Base-by-base conservation (phyloP, 179 eudicot genomes). In the Beta lomatogona region DNA sequence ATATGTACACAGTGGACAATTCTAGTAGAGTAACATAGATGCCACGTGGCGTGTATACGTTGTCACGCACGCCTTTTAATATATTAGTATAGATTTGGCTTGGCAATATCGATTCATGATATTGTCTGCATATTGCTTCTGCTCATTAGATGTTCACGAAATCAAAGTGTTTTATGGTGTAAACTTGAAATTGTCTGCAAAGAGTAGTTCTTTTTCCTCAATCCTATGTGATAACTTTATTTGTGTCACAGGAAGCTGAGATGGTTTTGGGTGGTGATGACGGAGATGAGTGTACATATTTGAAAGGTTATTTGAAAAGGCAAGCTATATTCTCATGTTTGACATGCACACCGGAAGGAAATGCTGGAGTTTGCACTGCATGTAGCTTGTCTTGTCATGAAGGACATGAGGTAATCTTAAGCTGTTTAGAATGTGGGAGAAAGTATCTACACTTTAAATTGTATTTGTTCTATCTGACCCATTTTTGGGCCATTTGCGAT, bases 261-360 rank as follows among this genome's bases (percentile, higher is more conserved):
- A 79, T 96, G 89, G 94, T 96, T 75, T 85, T 96, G 89, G 99
- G 99, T 50, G 99, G 98, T 59, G 99, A 96, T 83, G 97, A 92
- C 67, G 99, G 99, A 80, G 89, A 93, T 75, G 98, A 91, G 78
- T 96, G 99, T 85, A 96, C 99, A 45, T 96, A 94, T 79, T 59
- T 64, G 21, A 91, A 91, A 80, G 99, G 98, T 64, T 96, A 96
- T 82, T 83, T 94, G 93, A 96, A 96, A 86, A 90, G 99, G 84
- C 99, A 96, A 82, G 99, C 99, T 22, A 85, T 96, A 70, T 96
- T 96, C 85, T 96, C 99, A 46, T 96, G 99, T 83, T 85, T 96
- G 93, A 96, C 99, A 71, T 96, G 99, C 90, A 93, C 93, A 44
- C 99, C 99, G 16, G 97, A 92, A 77, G 99, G 96, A 81, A 94